Conservation (phyloP, 108 stramenopile species). For the Ochromonas danica region DNA sequence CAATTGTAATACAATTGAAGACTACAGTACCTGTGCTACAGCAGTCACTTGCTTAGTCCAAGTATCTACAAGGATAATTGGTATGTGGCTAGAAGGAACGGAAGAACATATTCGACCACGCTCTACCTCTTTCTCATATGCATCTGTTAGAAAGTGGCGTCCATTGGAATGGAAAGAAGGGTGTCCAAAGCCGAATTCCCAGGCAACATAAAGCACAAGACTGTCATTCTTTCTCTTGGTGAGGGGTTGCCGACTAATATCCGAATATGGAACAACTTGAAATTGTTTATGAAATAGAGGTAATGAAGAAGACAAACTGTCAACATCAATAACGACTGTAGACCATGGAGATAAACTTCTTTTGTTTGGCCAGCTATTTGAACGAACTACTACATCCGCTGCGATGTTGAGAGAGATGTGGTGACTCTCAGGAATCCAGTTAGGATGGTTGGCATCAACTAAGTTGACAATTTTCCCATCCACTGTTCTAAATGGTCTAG, state of each 20-base stretch:
- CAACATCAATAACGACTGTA: background rate
- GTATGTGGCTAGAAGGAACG: too few relatives aligned
- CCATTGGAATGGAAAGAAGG: background rate
- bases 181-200: background rate
- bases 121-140: conserved; percentile 10
- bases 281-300: background rate
- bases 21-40: too few relatives aligned
- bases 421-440: conserved; percentile 7
- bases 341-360: background rate
- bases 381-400: background rate
- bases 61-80: too few relatives aligned
- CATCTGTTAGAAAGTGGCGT: background rate
- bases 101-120: too few relatives aligned
- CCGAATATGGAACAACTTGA: background rate
- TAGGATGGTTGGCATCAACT: conserved; percentile 2
- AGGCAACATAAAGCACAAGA: background rate
- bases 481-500: background rate
- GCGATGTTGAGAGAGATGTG: background rate
- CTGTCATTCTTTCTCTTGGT: background rate
- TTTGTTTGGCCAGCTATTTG: too few relatives aligned
- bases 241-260: background rate
- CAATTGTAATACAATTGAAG: too few relatives aligned
- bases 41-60: too few relatives aligned
- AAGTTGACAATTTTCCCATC: background rate
- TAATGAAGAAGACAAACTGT: background rate